Conservation (phyloP, 208 protist species). For the Acanthamoeba polyphaga region DNA sequence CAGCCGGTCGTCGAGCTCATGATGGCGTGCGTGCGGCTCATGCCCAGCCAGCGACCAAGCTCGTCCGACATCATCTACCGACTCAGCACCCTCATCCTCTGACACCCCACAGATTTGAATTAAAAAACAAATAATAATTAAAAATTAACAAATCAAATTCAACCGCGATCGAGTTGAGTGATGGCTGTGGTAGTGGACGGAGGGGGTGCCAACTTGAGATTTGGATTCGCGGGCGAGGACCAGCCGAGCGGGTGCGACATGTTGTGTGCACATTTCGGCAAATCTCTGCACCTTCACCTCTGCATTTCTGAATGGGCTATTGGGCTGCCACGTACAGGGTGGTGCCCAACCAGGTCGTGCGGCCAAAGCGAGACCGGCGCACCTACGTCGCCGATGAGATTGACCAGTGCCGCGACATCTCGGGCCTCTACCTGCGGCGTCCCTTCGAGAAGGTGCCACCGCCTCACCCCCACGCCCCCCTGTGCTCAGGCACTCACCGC, state of each 20-base stretch:
- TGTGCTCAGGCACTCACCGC: neutral
- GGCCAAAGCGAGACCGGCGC: neutral
- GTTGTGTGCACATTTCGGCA: neutral
- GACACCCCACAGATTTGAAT: neutral
- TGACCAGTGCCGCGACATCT: neutral
- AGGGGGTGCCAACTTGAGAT: neutral
- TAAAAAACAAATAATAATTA: neutral
- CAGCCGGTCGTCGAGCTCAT: neutral
- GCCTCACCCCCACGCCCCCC: neutral
- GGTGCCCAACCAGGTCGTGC: neutral
- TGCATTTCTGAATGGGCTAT: neutral
- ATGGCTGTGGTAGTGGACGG: neutral
- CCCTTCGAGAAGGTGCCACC: constrained; percentile 14
- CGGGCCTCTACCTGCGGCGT: neutral
- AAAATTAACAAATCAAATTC: neutral
- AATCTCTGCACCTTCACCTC: neutral
- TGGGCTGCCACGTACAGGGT: neutral
- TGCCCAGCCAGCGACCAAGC: neutral
- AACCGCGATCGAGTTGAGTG: neutral
- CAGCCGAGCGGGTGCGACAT: neutral
- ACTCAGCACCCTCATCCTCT: constrained; percentile 1
- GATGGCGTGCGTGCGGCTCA: neutral
- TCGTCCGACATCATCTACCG: constrained; percentile 7
- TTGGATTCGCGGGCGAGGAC: neutral
- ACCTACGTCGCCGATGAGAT: constrained; percentile 12